These are phyloP conservation scores for Podila epicladia DNA, from an alignment of 192 early-diverging fungal genomes.

Conservation along the genomic window DNA sequence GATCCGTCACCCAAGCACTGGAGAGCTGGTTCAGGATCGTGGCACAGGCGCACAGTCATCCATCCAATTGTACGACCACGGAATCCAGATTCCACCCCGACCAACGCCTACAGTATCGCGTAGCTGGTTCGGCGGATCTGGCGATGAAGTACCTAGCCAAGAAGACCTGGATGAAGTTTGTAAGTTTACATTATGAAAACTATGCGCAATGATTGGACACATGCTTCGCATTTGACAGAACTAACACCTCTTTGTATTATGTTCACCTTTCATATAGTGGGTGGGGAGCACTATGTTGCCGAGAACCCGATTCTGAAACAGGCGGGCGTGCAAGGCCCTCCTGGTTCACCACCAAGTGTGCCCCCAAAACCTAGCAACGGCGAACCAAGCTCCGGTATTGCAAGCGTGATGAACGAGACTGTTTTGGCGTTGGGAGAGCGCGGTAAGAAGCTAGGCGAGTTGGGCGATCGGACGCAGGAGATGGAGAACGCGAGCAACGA, in stretches of 20 bases:
- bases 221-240: not conserved
- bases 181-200: slow-evolving; percentile 2
- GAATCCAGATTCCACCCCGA: slow-evolving; percentile 26
- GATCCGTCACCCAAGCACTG: slow-evolving; percentile 11
- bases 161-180: slow-evolving; percentile 36
- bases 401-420: slow-evolving; percentile 29
- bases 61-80: slow-evolving; percentile 33
- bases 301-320: slow-evolving; percentile 41
- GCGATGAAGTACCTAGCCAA: slow-evolving; percentile 19
- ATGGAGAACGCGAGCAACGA: slow-evolving; percentile 59
- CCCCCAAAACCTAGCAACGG: slow-evolving; percentile 2
- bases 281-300: slow-evolving; percentile 23
- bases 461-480: slow-evolving; percentile 68
- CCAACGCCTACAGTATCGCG: slow-evolving; percentile 5
- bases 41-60: slow-evolving; percentile 2
- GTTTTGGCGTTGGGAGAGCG: slow-evolving; percentile 67
- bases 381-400: not conserved
- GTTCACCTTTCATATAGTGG: slow-evolving; percentile 12
- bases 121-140: slow-evolving; percentile 20
- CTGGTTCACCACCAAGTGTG: not conserved
- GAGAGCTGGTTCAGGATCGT: slow-evolving; percentile 16
- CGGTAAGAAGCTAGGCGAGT: slow-evolving; percentile 65
- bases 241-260: not conserved
- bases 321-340: slow-evolving; percentile 30
- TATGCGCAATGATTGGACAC: not conserved